These are phyloP conservation scores for Nakaseomyces glabratus DNA, from an alignment of 1,139 yeast genomes.

Conservation along the genomic window DNA sequence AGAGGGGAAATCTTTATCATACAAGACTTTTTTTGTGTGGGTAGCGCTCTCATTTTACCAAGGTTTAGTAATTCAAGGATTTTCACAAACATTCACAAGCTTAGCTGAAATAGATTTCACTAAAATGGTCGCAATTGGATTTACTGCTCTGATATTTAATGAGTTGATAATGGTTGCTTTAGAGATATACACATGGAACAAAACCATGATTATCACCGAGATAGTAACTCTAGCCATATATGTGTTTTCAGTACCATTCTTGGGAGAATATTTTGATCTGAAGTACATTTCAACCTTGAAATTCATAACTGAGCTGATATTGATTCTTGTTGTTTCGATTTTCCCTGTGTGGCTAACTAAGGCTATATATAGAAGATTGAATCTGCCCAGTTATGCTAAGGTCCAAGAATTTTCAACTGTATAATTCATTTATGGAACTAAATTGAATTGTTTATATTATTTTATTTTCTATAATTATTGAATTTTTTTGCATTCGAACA, in stretches of 20 bases:
- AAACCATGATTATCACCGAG: slow-evolving; percentile 65
- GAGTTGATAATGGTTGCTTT: slow-evolving; percentile 91
- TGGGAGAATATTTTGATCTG: slow-evolving; percentile 76
- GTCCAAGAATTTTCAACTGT: slow-evolving; percentile 51
- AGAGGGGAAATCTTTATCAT: slow-evolving; percentile 76
- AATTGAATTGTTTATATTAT: too few relatives aligned
- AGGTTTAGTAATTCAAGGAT: slow-evolving; percentile 71
- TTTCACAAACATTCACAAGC: slow-evolving; percentile 69
- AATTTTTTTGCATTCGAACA: too few relatives aligned
- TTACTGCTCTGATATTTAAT: slow-evolving; percentile 68
- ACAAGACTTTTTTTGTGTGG: slow-evolving; percentile 87
- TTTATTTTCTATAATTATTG: too few relatives aligned
- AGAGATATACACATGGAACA: slow-evolving; percentile 86
- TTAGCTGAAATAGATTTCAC: slow-evolving; percentile 46
- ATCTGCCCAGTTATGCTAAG: slow-evolving; percentile 97
- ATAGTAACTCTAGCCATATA: slow-evolving; percentile 60
- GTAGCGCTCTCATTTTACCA: slow-evolving; percentile 79
- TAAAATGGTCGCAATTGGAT: slow-evolving; percentile 78
- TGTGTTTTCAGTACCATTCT: slow-evolving; percentile 68
- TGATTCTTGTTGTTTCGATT: slow-evolving; percentile 61
- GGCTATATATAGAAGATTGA: slow-evolving; percentile 59
- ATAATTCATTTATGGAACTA: too few relatives aligned
- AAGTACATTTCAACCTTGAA: slow-evolving; percentile 47
- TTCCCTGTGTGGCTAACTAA: slow-evolving; percentile 87
- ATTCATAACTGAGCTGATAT: slow-evolving; percentile 61